Conservation (phyloP, 208 protist genomes). For the Trypanosoma caninum region DNA sequence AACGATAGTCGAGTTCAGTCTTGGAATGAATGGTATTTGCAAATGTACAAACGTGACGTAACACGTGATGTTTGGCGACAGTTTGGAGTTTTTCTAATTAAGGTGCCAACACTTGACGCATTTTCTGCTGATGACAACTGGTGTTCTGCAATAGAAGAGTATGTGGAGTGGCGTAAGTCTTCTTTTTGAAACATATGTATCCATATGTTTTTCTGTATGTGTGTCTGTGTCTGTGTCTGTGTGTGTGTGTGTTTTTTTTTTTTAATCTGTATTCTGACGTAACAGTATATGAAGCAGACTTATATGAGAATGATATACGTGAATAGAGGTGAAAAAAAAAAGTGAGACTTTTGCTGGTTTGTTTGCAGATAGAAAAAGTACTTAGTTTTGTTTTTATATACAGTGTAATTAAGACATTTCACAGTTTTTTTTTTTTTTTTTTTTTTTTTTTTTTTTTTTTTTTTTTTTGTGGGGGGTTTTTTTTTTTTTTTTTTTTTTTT, state of each 20-base stretch:
- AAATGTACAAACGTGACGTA: conserved; percentile 39
- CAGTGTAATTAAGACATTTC: too few species aligned
- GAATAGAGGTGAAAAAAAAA: too few species aligned
- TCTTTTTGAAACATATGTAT: conserved; percentile 1
- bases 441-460: conserved; percentile 1
- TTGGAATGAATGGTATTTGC: conserved; percentile 57
- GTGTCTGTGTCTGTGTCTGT: not conserved
- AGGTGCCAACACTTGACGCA: conserved; percentile 2
- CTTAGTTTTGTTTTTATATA: too few species aligned
- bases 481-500: conserved; percentile 8
- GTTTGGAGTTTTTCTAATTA: conserved; percentile 43
- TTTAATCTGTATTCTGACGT: too few species aligned
- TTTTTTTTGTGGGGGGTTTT: not conserved
- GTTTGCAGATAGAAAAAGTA: too few species aligned
- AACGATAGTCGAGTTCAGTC: conserved; percentile 20
- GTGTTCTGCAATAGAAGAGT: conserved; percentile 68
- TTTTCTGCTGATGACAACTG: conserved; percentile 31
- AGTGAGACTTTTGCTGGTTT: too few species aligned
- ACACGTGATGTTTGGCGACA: conserved; percentile 84
- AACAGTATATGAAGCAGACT: too few species aligned
- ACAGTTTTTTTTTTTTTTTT: too few species aligned
- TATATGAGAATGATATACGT: too few species aligned
- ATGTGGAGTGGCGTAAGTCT: conserved; percentile 39
- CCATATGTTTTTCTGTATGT: not conserved
- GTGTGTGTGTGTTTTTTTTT: not conserved